Evolutionary conservation across 495 filamentous ascomycete genomes (phyloP).

Genomic region (Hypoxylon rickii): DNA sequence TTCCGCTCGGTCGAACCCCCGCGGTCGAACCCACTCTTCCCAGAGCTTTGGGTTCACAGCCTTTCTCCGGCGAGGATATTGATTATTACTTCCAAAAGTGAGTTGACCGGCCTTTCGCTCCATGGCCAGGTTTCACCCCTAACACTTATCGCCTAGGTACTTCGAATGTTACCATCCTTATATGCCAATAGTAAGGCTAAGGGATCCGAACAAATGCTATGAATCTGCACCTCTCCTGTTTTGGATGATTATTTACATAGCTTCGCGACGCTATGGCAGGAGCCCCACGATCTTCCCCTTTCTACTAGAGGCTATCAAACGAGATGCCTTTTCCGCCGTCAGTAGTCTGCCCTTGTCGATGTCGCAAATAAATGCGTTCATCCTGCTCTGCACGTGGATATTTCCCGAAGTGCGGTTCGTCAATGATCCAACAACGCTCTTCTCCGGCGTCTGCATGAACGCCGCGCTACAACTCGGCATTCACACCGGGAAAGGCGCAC

Average conservation of each 20-base stretch:
- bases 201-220: conserved; percentile 48
- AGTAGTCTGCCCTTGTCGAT: conserved; percentile 42
- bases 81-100: conserved; percentile 53
- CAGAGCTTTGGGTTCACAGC: conserved; percentile 48
- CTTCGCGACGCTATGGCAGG: conserved; percentile 47
- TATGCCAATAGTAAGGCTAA: conserved; percentile 45
- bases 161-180: conserved; percentile 52
- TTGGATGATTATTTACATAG: conserved; percentile 51
- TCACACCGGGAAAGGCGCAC: conserved; percentile 47
- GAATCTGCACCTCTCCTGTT: conserved; percentile 45
- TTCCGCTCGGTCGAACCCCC: conserved; percentile 2
- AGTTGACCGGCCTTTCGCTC: background rate
- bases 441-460: conserved; percentile 46
- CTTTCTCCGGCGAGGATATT: conserved; percentile 52
- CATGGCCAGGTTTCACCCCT: background rate
- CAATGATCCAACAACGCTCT: conserved; percentile 47
- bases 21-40: conserved; percentile 31
- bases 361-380: conserved; percentile 47
- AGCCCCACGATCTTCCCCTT: conserved; percentile 48
- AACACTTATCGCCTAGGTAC: conserved; percentile 26
- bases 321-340: conserved; percentile 43
- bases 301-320: conserved; percentile 44
- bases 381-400: conserved; percentile 50
- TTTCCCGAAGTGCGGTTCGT: conserved; percentile 48
- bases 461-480: conserved; percentile 46